Percentiles rank a stretch among this genome's conserved stretches.
These are phyloP conservation scores for Chlorella sp. DNA, from an alignment of 139 green algal genomes.

Conservation along the genomic window DNA sequence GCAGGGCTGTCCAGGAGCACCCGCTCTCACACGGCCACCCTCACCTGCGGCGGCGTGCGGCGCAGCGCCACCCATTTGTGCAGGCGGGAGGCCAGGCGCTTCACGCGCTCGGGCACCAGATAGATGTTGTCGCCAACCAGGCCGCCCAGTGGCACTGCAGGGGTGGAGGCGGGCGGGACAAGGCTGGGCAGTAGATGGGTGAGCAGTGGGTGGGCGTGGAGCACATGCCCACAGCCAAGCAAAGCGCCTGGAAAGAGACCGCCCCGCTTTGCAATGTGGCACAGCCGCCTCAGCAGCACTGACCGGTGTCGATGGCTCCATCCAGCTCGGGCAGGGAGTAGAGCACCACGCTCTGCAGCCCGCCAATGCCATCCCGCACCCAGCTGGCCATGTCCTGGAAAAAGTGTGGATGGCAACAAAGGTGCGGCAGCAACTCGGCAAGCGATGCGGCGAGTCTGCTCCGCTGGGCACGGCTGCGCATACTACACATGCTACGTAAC, in stretches of 20 bases:
- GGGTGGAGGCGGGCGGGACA: not conserved
- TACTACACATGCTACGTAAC: too few relatives aligned
- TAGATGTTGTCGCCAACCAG: slow-evolving; percentile 95
- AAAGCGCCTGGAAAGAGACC: too few relatives aligned
- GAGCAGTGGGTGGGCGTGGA: not conserved
- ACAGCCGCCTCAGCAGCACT: not conserved
- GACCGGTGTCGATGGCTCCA: slow-evolving; percentile 93
- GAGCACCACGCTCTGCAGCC: slow-evolving; percentile 95
- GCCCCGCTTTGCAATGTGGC: too few relatives aligned
- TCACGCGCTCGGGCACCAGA: slow-evolving; percentile 88
- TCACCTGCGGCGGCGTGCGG: slow-evolving; percentile 36
- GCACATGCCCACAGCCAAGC: too few relatives aligned
- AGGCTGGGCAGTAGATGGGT: not conserved
- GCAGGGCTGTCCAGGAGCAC: too few relatives aligned
- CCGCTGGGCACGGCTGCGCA: too few relatives aligned
- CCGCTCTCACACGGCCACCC: too few relatives aligned
- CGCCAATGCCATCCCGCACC: slow-evolving; percentile 76
- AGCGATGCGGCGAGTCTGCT: too few relatives aligned
- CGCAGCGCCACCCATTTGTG: slow-evolving; percentile 78
- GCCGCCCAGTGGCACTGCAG: slow-evolving; percentile 70
- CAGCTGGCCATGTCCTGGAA: slow-evolving; percentile 82
- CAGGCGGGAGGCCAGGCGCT: slow-evolving; percentile 71
- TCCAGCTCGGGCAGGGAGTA: slow-evolving; percentile 98
- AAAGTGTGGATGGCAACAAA: not conserved
- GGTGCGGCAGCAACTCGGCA: too few relatives aligned